phyloP scores from a whole-genome alignment of 2,329 filamentous ascomycete species.

The Chrysoporthe austroafricana region DNA sequence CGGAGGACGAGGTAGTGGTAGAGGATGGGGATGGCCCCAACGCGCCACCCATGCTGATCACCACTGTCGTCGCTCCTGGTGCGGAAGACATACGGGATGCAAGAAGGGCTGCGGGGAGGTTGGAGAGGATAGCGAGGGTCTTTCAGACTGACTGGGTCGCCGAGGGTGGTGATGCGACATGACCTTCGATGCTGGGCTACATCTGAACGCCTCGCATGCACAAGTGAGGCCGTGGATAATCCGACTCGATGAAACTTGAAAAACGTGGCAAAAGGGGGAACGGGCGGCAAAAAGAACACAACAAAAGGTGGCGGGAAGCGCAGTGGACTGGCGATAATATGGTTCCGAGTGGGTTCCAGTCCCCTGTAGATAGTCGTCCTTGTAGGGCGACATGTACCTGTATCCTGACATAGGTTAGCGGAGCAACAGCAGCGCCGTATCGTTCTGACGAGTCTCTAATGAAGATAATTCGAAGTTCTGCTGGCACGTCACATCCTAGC shows the following conservation, averaged over 20 bases:
- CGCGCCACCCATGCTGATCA: constrained; percentile 56
- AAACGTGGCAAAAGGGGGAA: not conserved
- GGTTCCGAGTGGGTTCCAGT: not conserved
- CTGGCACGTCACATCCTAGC: not conserved
- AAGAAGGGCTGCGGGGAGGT: constrained; percentile 52
- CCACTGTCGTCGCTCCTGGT: constrained; percentile 56
- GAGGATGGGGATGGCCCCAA: constrained; percentile 32
- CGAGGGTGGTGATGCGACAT: constrained; percentile 31
- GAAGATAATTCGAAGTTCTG: not conserved
- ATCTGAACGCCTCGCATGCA: not conserved
- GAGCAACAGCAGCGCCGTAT: not conserved
- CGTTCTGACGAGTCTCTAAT: not conserved
- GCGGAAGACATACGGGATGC: constrained; percentile 55
- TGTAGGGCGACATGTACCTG: not conserved
- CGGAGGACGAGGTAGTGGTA: constrained; percentile 8
- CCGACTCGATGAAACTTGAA: not conserved
- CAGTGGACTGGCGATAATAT: not conserved
- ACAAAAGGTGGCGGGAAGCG: not conserved
- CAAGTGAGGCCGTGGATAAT: not conserved
- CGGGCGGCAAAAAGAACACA: not conserved
- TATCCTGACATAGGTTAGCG: not conserved
- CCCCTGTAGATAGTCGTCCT: not conserved
- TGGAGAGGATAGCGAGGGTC: constrained; percentile 59
- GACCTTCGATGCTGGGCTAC: not conserved
- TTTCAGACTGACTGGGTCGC: constrained; percentile 59